Percentiles rank a stretch among this genome's conserved stretches.
Conservation (phyloP, 345 rosid genomes). For the Corymbia maculata region DNA sequence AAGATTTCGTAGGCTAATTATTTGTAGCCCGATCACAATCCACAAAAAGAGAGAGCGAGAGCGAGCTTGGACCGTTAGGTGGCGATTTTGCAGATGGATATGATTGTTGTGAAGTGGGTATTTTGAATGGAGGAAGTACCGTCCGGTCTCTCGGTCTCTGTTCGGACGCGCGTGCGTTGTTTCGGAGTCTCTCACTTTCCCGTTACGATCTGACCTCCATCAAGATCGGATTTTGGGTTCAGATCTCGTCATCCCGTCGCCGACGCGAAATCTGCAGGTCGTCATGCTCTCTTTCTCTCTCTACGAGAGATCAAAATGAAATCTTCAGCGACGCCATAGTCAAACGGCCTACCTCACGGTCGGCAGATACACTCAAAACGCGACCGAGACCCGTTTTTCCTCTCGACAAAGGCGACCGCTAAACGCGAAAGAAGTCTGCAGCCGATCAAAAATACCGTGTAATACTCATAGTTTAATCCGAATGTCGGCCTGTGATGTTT, state of each 20-base stretch:
- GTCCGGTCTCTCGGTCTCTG: background rate
- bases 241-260: background rate
- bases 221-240: background rate
- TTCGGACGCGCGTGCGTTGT: background rate
- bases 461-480: too few species aligned
- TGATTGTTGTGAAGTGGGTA: background rate
- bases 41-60: rapidly evolving
- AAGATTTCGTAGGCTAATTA: background rate
- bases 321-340: background rate
- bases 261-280: background rate
- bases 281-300: background rate
- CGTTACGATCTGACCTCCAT: background rate
- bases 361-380: background rate
- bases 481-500: too few species aligned
- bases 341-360: background rate
- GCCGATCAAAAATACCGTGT: background rate
- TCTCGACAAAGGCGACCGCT: background rate
- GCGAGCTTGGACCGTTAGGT: background rate
- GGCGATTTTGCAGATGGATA: background rate
- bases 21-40: background rate
- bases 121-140: background rate
- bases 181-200: background rate
- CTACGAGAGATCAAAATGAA: background rate
- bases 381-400: background rate
- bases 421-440: background rate